phyloP scores from a whole-genome alignment of 2,329 filamentous ascomycete genomes.

The Colletotrichum endophyticum region DNA sequence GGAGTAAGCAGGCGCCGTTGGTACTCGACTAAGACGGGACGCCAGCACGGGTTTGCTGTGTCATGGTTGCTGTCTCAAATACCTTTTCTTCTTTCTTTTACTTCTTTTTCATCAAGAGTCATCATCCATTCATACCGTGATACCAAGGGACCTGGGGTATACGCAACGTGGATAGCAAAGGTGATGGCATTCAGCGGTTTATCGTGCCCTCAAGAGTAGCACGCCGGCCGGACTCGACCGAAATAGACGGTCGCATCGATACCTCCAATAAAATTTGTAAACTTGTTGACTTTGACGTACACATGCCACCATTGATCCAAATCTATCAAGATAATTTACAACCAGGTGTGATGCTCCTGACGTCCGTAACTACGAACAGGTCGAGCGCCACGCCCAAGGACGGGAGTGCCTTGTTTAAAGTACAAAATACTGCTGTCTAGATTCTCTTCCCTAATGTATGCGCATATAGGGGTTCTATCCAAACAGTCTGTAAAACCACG shows the following conservation, averaged over 20 bases:
- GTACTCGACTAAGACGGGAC: conserved; percentile 13
- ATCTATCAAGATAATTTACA: background rate
- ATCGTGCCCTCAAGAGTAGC: background rate
- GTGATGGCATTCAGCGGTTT: background rate
- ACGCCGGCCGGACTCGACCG: background rate
- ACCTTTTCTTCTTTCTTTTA: background rate
- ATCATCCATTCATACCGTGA: background rate
- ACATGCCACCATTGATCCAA: background rate
- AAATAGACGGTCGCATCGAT: conserved; percentile 9
- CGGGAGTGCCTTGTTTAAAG: background rate
- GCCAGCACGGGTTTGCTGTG: background rate
- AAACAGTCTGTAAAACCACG: background rate
- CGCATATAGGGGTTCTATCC: background rate
- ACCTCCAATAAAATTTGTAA: background rate
- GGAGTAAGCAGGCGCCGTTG: conserved; percentile 17
- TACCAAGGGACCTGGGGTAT: conserved; percentile 5
- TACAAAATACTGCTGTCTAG: background rate
- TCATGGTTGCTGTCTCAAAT: background rate
- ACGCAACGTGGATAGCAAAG: background rate
- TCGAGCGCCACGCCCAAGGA: background rate
- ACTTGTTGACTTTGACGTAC: background rate
- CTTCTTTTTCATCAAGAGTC: background rate
- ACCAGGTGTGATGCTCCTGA: background rate
- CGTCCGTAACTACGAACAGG: background rate
- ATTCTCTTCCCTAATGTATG: background rate